Evolutionary conservation across 345 rosid genomes (phyloP).

Genomic region (Tarenaya hassleriana): DNA sequence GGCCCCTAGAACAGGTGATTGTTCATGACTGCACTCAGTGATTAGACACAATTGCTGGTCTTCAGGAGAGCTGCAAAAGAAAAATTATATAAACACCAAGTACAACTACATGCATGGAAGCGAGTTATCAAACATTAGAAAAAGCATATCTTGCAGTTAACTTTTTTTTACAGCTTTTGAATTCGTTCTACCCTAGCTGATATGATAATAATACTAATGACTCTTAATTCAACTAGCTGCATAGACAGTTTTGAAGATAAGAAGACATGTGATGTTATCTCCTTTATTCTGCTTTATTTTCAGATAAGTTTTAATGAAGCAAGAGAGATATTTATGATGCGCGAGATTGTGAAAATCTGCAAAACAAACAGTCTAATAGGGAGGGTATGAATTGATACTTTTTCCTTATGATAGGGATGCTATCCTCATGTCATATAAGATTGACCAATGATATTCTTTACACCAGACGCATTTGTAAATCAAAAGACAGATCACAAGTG

Average conservation of each 20-base stretch:
- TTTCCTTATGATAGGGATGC: not conserved
- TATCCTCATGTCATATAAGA: conserved; percentile 6
- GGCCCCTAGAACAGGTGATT: conserved; percentile 40
- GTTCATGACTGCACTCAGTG: conserved; percentile 40
- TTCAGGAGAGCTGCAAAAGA: conserved; percentile 66
- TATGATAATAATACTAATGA: conserved; percentile 4
- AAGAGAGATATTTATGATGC: too few relatives aligned
- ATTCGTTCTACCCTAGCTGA: conserved; percentile 4
- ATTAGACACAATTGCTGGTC: conserved; percentile 35
- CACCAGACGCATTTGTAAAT: conserved; percentile 1
- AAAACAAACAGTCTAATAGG: too few relatives aligned
- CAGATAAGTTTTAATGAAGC: too few relatives aligned
- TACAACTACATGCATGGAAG: conserved; percentile 13
- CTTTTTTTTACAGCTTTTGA: conserved; percentile 7
- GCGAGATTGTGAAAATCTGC: too few relatives aligned
- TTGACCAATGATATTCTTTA: not conserved
- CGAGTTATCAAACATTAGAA: conserved; percentile 3
- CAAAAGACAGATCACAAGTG: conserved; percentile 7
- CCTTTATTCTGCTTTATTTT: too few relatives aligned
- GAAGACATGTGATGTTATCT: too few relatives aligned
- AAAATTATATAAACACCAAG: conserved; percentile 11
- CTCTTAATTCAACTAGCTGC: not conserved
- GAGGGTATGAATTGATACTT: conserved; percentile 1
- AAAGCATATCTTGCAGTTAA: conserved; percentile 12
- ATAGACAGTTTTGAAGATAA: too few relatives aligned